These are phyloP conservation scores for Lodderomyces oxycetoniae DNA, from an alignment of 1,139 yeast species.

Conservation along the genomic window DNA sequence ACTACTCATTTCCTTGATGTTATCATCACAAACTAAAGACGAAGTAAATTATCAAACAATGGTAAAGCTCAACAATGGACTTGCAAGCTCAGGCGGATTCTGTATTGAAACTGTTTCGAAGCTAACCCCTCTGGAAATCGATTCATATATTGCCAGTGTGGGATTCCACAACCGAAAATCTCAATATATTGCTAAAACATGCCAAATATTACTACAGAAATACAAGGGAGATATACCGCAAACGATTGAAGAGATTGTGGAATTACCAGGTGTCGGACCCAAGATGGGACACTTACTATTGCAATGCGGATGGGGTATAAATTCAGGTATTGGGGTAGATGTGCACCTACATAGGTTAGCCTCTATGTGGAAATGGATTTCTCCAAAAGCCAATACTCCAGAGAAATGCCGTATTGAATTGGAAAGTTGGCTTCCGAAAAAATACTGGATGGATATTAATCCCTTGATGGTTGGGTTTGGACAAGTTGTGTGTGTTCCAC, in stretches of 20 bases:
- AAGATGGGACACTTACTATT: constrained; percentile 85
- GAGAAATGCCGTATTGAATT: constrained; percentile 68
- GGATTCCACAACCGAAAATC: constrained; percentile 88
- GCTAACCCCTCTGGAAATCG: constrained; percentile 55
- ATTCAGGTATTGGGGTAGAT: constrained; percentile 86
- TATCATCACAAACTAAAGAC: constrained; percentile 90
- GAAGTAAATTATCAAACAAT: constrained; percentile 77
- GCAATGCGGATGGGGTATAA: constrained; percentile 77
- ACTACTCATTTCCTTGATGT: constrained; percentile 72
- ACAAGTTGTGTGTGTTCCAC: constrained; percentile 77
- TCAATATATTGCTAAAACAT: constrained; percentile 57
- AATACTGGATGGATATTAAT: constrained; percentile 78
- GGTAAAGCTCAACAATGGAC: constrained; percentile 44
- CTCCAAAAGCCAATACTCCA: constrained; percentile 51
- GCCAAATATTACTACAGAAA: constrained; percentile 46
- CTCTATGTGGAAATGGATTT: constrained; percentile 80
- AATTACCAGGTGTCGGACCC: constrained; percentile 92
- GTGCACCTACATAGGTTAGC: constrained; percentile 85
- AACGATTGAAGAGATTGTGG: constrained; percentile 58
- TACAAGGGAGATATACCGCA: constrained; percentile 67
- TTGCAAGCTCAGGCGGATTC: constrained; percentile 10
- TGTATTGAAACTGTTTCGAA: constrained; percentile 33
- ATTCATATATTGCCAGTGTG: constrained; percentile 64
- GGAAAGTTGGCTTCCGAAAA: constrained; percentile 69
- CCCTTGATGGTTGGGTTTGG: constrained; percentile 92